Base-by-base conservation (phyloP, 2,329 filamentous ascomycete species). In the Gremmenia infestans region DNA sequence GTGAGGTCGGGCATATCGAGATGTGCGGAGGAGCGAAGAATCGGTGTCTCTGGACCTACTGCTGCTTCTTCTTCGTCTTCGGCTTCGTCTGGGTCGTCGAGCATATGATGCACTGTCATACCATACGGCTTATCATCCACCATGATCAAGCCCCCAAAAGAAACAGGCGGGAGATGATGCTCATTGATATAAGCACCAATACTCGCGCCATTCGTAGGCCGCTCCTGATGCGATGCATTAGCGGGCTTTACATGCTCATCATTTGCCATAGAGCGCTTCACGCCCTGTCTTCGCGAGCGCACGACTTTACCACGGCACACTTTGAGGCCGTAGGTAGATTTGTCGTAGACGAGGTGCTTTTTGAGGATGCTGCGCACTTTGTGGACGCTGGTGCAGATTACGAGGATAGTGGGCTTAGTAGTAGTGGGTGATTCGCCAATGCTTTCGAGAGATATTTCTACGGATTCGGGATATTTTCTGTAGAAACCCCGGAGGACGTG, bases 81-180 rank as follows among this genome's bases (percentile, higher is more conserved):
- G 6, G 65, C 66, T 22, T 72, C 71, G 3, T 81, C 81, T 1
- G 81, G 82, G 55, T 85, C 81, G 76, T 97, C 93, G 2, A 97
- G 82, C 85, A 97, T 93, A 71, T 97, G 93, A 67, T 97, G 93
- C 0, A 97, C 93, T 22, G 91, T 97, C 89, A 97, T 94, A 12
- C 93, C 93, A 66, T 91, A 94, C 0, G 89, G 83, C 70, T 88
- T 85, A 54, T 88, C 85, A 67, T 97, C 91, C 1, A 97, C 84
- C 35, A 94, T 75, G 42, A 97, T 84, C 4, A 96, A 80, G 8
- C 93, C 93, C 12, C 93, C 93, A 63, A 96, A 91, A 35, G 91
- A 95, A 3, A 96, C 93, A 2, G 93, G 91, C 5, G 92, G 91
- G 2, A 97, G 77, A 68, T 97, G 93, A 46, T 89, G 85, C 61